Conservation (phyloP, 2,329 filamentous ascomycete species). For the Colletotrichum truncatum region DNA sequence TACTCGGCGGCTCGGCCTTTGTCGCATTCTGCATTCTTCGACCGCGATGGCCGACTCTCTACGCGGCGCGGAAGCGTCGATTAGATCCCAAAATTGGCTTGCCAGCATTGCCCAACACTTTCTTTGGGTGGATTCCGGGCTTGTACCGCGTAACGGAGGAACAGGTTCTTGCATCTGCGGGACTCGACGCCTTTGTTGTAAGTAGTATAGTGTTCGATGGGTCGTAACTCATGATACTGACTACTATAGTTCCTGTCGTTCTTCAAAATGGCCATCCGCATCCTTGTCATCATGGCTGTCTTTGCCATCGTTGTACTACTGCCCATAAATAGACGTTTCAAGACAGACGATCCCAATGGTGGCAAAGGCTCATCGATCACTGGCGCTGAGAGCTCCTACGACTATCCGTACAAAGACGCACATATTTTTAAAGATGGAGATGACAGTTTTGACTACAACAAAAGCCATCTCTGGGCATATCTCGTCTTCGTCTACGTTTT, state of each 20-base stretch:
- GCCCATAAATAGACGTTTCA: constrained; percentile 82
- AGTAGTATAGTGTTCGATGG: constrained; percentile 38
- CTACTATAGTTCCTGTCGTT: constrained; percentile 78
- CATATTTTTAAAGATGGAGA: constrained; percentile 37
- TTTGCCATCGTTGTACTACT: constrained; percentile 84
- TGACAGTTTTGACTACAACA: constrained; percentile 44
- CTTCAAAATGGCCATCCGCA: constrained; percentile 93
- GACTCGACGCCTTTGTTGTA: constrained; percentile 93
- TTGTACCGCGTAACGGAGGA: constrained; percentile 88
- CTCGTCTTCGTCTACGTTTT: constrained; percentile 96
- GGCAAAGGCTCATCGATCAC: background rate
- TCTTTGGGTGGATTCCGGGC: constrained; percentile 93
- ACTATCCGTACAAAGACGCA: background rate
- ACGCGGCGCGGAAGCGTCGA: constrained; percentile 86
- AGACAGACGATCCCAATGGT: constrained; percentile 33
- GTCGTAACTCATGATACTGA: background rate
- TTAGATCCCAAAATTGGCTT: constrained; percentile 67
- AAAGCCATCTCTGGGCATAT: constrained; percentile 86
- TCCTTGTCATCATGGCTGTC: constrained; percentile 81
- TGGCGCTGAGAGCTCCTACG: background rate
- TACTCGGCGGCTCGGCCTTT: constrained; percentile 76
- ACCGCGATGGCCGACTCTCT: constrained; percentile 90
- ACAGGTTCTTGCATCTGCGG: constrained; percentile 88
- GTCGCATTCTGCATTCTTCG: constrained; percentile 83
- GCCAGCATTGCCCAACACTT: constrained; percentile 81